These are phyloP conservation scores for Grifola frondosa DNA, from an alignment of 1,284 basidiomycete genomes.

Conservation along the genomic window DNA sequence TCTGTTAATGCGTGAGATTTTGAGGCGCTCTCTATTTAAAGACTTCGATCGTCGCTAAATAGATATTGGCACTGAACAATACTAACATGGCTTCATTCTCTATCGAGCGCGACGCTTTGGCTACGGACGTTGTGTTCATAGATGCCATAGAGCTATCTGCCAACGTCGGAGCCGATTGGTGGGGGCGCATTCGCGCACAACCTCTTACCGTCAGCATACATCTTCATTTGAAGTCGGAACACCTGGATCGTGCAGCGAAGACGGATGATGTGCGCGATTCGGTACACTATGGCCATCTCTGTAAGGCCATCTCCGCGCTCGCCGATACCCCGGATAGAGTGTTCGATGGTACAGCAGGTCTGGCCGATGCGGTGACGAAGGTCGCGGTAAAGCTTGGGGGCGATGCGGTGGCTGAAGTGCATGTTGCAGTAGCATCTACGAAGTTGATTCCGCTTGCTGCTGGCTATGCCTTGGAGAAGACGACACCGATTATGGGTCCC, in stretches of 20 bases:
- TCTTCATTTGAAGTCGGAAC: slow-evolving; percentile 39
- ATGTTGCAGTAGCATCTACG: slow-evolving; percentile 7
- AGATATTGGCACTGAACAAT: no score
- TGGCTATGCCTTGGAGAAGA: slow-evolving; percentile 33
- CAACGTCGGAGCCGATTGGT: slow-evolving; percentile 47
- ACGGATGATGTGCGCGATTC: slow-evolving; percentile 48
- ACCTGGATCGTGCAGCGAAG: slow-evolving; percentile 37
- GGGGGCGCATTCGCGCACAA: slow-evolving; percentile 44
- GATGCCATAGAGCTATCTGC: slow-evolving; percentile 39
- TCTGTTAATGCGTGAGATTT: no score
- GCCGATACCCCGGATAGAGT: slow-evolving; percentile 19
- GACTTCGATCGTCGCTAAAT: no score
- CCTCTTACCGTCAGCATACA: slow-evolving; percentile 40
- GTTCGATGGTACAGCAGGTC: slow-evolving; percentile 27
- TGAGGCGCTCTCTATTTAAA: no score
- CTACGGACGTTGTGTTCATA: slow-evolving; percentile 47
- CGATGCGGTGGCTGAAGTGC: slow-evolving; percentile 20
- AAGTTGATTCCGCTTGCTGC: slow-evolving; percentile 39
- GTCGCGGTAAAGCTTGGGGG: slow-evolving; percentile 36
- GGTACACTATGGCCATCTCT: slow-evolving; percentile 50
- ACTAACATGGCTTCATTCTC: no score
- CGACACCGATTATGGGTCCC: not conserved
- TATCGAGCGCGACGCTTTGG: no score
- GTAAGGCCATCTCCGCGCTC: slow-evolving; percentile 38
- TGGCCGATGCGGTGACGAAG: slow-evolving; percentile 35